Percentiles rank a stretch among this genome's conserved stretches.
Evolutionary conservation across 2,329 filamentous ascomycete genomes (phyloP).

Genomic region (Fusarium denticulatum): DNA sequence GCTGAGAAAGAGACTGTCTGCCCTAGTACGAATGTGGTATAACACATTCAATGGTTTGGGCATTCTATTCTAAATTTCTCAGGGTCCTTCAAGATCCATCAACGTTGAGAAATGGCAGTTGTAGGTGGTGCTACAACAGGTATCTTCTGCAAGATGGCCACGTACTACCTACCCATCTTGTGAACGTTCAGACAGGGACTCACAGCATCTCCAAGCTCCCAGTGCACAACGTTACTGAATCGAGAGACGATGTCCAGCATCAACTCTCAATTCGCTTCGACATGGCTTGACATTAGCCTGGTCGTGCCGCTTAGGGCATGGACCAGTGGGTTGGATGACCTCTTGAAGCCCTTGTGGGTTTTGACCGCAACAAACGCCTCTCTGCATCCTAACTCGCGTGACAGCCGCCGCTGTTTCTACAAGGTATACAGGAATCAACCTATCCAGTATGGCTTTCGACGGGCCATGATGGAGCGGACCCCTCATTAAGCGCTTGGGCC

Average conservation of each 20-base stretch:
- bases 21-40: slow-evolving; percentile 31
- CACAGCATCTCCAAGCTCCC: neutral
- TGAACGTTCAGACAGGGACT: neutral
- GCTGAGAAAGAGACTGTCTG: neutral
- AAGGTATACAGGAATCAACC: slow-evolving; percentile 7
- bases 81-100: slow-evolving; percentile 12
- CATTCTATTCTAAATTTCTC: slow-evolving; percentile 21
- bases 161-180: neutral
- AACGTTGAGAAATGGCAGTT: neutral
- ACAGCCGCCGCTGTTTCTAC: slow-evolving; percentile 6
- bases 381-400: slow-evolving; percentile 19
- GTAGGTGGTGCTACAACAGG: neutral
- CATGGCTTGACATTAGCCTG: neutral
- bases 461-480: slow-evolving; percentile 13
- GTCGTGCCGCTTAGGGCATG: slow-evolving; percentile 5
- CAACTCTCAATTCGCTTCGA: slow-evolving; percentile 5
- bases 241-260: neutral
- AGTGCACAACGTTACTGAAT: neutral
- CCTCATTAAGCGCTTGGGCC: slow-evolving; percentile 21
- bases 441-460: neutral
- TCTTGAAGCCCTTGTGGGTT: slow-evolving; percentile 10
- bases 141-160: neutral
- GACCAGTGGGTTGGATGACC: slow-evolving; percentile 15
- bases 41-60: slow-evolving; percentile 7
- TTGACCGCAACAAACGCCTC: slow-evolving; percentile 34